Conservation (phyloP, 176 grass and related monocot species). For the Ensete glaucum region DNA sequence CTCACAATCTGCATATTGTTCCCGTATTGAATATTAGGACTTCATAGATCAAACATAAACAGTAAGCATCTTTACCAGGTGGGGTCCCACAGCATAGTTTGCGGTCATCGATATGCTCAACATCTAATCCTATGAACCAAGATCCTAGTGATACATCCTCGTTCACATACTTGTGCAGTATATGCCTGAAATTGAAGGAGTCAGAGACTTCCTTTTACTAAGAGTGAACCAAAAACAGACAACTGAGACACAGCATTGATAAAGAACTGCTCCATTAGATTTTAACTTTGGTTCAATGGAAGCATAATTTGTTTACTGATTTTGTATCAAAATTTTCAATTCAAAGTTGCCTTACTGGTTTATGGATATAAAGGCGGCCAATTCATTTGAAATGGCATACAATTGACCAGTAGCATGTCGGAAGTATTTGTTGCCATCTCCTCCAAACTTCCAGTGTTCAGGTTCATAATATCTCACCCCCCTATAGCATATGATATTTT, state of each 20-base stretch:
- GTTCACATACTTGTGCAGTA: conserved; percentile 74
- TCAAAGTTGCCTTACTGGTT: conserved; percentile 45
- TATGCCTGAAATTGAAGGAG: conserved; percentile 37
- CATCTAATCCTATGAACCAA: conserved; percentile 84
- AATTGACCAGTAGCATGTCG: conserved; percentile 87
- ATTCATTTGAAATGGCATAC: conserved; percentile 85
- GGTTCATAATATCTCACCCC: conserved; percentile 81
- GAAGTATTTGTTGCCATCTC: conserved; percentile 71
- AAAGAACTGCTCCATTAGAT: neutral
- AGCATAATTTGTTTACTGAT: too few species aligned
- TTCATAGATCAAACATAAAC: neutral
- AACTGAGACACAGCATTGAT: neutral
- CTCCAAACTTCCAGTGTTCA: conserved; percentile 95
- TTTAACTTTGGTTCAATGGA: too few species aligned
- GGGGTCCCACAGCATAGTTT: conserved; percentile 75
- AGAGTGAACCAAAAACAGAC: neutral
- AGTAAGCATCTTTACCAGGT: conserved; percentile 32
- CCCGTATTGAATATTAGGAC: neutral
- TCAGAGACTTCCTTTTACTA: neutral
- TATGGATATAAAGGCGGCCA: conserved; percentile 74
- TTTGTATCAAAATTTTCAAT: neutral
- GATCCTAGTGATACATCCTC: conserved; percentile 89
- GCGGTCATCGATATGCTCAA: conserved; percentile 82
- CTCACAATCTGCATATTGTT: conserved; percentile 49
- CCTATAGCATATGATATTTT: conserved; percentile 24